These are phyloP conservation scores for Imleria badia DNA, from an alignment of 768 basidiomycete species.

Conservation along the genomic window DNA sequence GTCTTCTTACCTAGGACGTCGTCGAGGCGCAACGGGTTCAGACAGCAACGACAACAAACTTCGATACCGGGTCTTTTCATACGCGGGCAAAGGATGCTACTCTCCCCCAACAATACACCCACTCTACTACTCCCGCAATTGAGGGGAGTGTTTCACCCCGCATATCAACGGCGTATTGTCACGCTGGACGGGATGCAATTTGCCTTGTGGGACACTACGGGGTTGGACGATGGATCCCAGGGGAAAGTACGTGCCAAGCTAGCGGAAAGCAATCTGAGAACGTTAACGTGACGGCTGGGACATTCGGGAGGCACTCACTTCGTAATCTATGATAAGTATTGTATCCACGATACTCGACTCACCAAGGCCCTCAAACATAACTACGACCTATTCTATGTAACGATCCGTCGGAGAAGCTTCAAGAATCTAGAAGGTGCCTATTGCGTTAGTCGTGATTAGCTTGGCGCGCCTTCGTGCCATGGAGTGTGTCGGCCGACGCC, in stretches of 20 bases:
- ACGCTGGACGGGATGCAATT: neutral
- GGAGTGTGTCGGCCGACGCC: neutral
- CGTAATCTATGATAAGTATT: neutral
- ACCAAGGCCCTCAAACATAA: conserved; percentile 21
- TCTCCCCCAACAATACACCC: neutral
- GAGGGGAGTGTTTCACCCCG: neutral
- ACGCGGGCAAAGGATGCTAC: neutral
- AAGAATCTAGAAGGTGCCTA: conserved; percentile 29
- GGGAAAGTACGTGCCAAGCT: neutral
- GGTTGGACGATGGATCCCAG: neutral
- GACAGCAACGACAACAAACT: neutral
- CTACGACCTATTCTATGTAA: conserved; percentile 33
- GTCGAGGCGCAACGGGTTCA: neutral
- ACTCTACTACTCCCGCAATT: neutral
- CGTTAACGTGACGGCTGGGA: neutral
- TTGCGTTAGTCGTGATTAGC: conserved; percentile 35
- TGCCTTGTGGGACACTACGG: conserved; percentile 1
- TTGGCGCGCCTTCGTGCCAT: too few relatives aligned
- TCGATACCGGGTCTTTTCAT: neutral
- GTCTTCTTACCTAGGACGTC: neutral
- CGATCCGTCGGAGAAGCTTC: conserved; percentile 26
- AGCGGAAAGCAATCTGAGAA: neutral
- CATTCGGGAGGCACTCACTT: neutral
- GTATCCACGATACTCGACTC: neutral
- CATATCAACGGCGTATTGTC: too few relatives aligned